Evolutionary conservation across 257 asterid genomes (phyloP).

Genomic region (Craterostigma plantagineum): DNA sequence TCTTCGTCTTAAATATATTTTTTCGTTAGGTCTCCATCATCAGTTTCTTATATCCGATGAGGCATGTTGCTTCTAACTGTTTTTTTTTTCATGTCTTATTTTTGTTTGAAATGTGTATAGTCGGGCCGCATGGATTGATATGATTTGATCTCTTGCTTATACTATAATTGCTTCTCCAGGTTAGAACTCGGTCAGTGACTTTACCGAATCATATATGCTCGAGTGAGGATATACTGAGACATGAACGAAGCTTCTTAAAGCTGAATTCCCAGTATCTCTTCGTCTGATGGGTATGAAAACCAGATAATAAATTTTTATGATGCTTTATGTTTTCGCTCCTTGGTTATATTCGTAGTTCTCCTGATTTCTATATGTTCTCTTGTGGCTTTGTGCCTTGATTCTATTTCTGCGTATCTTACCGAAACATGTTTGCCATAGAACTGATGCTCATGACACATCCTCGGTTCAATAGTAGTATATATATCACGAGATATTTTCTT

Average conservation of each 20-base stretch:
- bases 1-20: too few relatives aligned
- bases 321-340: too few relatives aligned
- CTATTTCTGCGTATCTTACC: background rate
- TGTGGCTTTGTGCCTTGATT: background rate
- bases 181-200: constrained; percentile 80
- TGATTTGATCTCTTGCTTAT: too few relatives aligned
- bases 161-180: constrained; percentile 20
- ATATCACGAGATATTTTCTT: background rate
- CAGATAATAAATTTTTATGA: background rate
- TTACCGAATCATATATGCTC: constrained; percentile 50
- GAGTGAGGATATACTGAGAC: constrained; percentile 59
- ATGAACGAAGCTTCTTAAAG: constrained; percentile 74
- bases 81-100: background rate
- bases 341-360: too few relatives aligned
- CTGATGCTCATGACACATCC: background rate
- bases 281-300: constrained; percentile 66
- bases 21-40: too few relatives aligned
- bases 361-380: background rate
- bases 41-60: too few relatives aligned
- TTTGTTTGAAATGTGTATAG: background rate
- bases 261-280: constrained; percentile 79
- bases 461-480: too few relatives aligned
- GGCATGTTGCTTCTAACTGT: background rate
- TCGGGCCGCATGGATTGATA: too few relatives aligned
- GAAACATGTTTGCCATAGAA: background rate